Evolutionary conservation across 257 asterid species (phyloP).

Genomic region (Primulina eburnea): DNA sequence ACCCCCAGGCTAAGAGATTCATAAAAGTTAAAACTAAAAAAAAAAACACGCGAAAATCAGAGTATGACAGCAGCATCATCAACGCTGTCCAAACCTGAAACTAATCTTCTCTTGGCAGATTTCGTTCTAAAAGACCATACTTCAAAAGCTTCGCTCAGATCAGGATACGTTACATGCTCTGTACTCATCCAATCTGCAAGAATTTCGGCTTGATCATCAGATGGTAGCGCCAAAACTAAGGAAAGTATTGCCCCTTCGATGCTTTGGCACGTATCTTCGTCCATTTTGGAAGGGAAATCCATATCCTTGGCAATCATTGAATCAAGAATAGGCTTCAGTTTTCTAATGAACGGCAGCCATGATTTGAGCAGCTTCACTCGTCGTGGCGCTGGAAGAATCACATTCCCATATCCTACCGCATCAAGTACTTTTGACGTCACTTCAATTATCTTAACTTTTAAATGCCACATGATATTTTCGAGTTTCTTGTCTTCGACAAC

Average conservation of each 20-base stretch:
- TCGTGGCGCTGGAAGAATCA: conserved; percentile 56
- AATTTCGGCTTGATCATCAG: conserved; percentile 73
- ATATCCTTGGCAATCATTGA: conserved; percentile 30
- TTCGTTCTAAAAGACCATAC: conserved; percentile 80
- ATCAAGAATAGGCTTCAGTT: conserved; percentile 58
- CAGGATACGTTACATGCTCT: conserved; percentile 59
- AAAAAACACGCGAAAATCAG: conserved; percentile 19
- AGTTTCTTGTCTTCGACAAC: conserved; percentile 41
- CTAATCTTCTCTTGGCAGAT: conserved; percentile 70
- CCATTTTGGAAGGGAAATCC: conserved; percentile 55
- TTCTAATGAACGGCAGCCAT: conserved; percentile 73
- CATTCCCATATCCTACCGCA: conserved; percentile 73
- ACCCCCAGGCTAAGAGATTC: neutral
- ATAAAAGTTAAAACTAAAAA: neutral
- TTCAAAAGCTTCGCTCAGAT: conserved; percentile 83
- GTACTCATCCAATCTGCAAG: conserved; percentile 67
- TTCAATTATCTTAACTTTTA: conserved; percentile 53
- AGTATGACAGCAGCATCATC: conserved; percentile 36
- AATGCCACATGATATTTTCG: conserved; percentile 46
- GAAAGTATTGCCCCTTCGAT: conserved; percentile 78
- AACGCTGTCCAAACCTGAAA: conserved; percentile 38
- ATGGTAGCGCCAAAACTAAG: conserved; percentile 59
- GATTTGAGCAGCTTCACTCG: conserved; percentile 50
- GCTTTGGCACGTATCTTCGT: conserved; percentile 63
- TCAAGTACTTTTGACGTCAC: conserved; percentile 71